Base-by-base conservation (phyloP, 1,139 yeast species). In the Candida tunisiensis region DNA sequence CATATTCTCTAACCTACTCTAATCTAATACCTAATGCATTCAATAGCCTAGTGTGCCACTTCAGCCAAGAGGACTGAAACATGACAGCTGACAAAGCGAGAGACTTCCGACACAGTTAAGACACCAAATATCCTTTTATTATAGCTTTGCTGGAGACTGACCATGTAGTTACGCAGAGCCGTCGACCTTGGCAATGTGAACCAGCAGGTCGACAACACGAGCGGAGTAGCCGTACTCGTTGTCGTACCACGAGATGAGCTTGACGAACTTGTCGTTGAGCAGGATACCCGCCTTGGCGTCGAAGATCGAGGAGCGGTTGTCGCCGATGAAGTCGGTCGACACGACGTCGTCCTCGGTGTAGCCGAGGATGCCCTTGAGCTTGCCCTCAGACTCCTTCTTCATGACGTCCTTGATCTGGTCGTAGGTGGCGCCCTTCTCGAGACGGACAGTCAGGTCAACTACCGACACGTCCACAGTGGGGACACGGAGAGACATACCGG, bases 211-310 rank as follows among this genome's bases (percentile, higher is more conserved):
- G 43, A 77, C 85, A 40, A 77, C 91, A 68, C 92, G 78, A 65
- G 82, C 74, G 50, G 88, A 75, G 80, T 78, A 78, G 56, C 92
- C 92, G 66, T 55, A 78, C 65, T 78, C 92, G 64, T 77, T 77
- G 58, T 78, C 92, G 71, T 77, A 77, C 91, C 91, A 77, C 35
- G 88, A 63, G 59, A 77, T 67, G 60, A 78, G 74, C 71, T 77
- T 77, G 61, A 75, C 82, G 57, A 77, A 77, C 54, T 70, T 69
- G 59, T 79, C 79, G 54, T 77, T 71, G 53, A 77, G 69, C 53
- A 70, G 67, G 62, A 77, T 75, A 65, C 88, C 83, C 38, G 92
- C 92, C 65, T 68, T 65, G 49, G 79, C 74, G 54, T 77, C 92
- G 49, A 74, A 78, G 69, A 74, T 73, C 36, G 85, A 74, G 31